A percentile compares a stretch with the other conserved stretches of the same genome.
Conservation (phyloP, 768 basidiomycete genomes). For the Mycena maculata region DNA sequence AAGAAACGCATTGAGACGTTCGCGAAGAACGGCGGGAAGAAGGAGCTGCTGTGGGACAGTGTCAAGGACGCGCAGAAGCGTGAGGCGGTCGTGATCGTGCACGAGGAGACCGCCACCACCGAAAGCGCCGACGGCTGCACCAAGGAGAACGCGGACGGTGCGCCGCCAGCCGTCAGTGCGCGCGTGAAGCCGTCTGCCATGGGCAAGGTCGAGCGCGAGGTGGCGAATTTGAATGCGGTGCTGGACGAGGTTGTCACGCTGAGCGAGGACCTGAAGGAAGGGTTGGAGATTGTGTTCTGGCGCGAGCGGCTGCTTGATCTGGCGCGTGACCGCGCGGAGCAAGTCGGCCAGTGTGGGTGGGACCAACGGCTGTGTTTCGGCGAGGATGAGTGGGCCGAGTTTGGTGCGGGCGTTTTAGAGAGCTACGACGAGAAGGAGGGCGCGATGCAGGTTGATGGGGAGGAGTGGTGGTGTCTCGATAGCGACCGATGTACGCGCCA, state of each 20-base stretch:
- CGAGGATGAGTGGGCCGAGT: conserved; percentile 83
- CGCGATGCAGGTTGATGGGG: conserved; percentile 55
- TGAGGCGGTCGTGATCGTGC: conserved; percentile 74
- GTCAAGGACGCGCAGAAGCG: conserved; percentile 77
- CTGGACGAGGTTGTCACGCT: conserved; percentile 69
- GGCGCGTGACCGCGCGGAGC: conserved; percentile 73
- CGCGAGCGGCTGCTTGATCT: conserved; percentile 75
- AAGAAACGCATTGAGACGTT: conserved; percentile 70
- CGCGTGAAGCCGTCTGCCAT: conserved; percentile 51
- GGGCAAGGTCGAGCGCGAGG: conserved; percentile 66
- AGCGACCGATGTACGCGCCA: conserved; percentile 84
- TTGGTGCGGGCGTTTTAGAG: conserved; percentile 73
- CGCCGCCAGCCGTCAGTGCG: background rate
- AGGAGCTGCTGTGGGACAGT: conserved; percentile 76
- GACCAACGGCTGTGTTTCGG: conserved; percentile 87
- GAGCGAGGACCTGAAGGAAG: conserved; percentile 73
- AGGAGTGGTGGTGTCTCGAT: conserved; percentile 85
- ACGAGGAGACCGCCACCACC: conserved; percentile 43
- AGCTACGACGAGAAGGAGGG: conserved; percentile 65
- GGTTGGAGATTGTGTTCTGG: conserved; percentile 77
- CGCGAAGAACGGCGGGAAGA: conserved; percentile 71
- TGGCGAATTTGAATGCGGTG: conserved; percentile 61
- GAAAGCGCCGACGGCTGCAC: conserved; percentile 39
- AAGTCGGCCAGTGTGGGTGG: conserved; percentile 85
- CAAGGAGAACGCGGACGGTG: conserved; percentile 37